A percentile compares a stretch with the other conserved stretches of the same genome.
Evolutionary conservation across 139 green algal species (phyloP).

Genomic region (Haematococcus lacustris): DNA sequence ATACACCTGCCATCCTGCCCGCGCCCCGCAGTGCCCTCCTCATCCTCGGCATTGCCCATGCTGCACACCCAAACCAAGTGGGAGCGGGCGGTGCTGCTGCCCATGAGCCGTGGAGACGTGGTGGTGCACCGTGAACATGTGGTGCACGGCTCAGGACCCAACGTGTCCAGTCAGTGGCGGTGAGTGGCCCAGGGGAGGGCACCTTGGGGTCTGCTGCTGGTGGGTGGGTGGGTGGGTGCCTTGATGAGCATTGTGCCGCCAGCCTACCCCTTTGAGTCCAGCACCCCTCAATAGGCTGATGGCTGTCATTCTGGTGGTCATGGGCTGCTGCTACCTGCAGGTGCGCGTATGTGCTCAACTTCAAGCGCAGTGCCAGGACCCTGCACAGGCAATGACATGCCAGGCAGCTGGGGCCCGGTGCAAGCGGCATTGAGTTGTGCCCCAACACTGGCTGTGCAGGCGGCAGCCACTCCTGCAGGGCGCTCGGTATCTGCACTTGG

Average conservation of each 20-base stretch:
- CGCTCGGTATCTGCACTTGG: too few relatives aligned
- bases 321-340: not conserved
- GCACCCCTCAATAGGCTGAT: not conserved
- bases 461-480: too few relatives aligned
- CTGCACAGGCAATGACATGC: not conserved
- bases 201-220: not conserved
- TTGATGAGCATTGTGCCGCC: not conserved
- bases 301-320: not conserved
- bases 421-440: too few relatives aligned
- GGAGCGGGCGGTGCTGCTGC: conserved; percentile 23
- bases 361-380: not conserved
- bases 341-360: not conserved
- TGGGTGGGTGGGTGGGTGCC: not conserved
- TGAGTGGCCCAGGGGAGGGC: not conserved
- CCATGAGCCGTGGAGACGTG: conserved; percentile 45
- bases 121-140: conserved; percentile 56
- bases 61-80: conserved; percentile 12
- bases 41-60: too few relatives aligned
- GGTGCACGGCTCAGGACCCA: conserved; percentile 46
- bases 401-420: not conserved
- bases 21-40: too few relatives aligned
- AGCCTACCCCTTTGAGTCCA: not conserved
- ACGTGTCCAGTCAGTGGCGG: conserved; percentile 17
- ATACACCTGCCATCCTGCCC: too few relatives aligned
- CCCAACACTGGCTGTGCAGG: too few relatives aligned